Evolutionary conservation across 2,329 filamentous ascomycete species (phyloP), one percentile per base, ranked within the genome.

Genomic region (Colletotrichum lupini): DNA sequence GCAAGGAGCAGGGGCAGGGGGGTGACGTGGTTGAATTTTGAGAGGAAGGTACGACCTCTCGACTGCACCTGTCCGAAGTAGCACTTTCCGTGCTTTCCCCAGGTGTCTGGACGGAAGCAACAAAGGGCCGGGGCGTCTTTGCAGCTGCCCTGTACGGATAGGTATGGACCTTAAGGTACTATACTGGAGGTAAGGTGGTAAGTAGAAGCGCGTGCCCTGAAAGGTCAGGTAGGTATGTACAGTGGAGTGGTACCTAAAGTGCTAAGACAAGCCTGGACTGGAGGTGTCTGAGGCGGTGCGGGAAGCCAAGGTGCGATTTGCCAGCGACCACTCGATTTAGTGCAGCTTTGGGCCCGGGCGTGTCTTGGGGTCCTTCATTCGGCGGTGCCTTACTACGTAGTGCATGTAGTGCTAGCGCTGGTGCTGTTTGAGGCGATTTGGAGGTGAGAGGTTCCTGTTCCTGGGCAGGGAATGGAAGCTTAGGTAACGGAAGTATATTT

Each of bases 1-100:
- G 37, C 52, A 49, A 42, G 19, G 19, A 49, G 60, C 67, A 71
- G n/a, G 16, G 49, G 60, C 61, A 71, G 71, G 71, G 70, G 66
- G 60, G 67, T 73, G 71, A 73, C 67, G 71, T 73, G 71, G 60
- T 73, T 42, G 70, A 68, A 57, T 22, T 24, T 22, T 37, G 56
- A 26, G 28, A 66, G 37, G 24, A 70, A 59, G 46, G 32, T 35
- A 42, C 35, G 35, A 6, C 14, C 14, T 42, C 35, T 42, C 30
- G 35, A 16, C 14, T 42, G 14, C 14, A 16, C 14, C 14, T 16
- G 14, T 32, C 30, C 8, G 30, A 32, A 32, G 30, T 12, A 35
- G 32, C 32, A 19, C 37, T 42, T 42, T 42, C 37, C 16, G 37
- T 42, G 37, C 37, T 42, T 42, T 19, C 16, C 37, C 37, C 37